Base-by-base conservation (phyloP, 805 yeast genomes). In the Yamadazyma tumulicola region DNA sequence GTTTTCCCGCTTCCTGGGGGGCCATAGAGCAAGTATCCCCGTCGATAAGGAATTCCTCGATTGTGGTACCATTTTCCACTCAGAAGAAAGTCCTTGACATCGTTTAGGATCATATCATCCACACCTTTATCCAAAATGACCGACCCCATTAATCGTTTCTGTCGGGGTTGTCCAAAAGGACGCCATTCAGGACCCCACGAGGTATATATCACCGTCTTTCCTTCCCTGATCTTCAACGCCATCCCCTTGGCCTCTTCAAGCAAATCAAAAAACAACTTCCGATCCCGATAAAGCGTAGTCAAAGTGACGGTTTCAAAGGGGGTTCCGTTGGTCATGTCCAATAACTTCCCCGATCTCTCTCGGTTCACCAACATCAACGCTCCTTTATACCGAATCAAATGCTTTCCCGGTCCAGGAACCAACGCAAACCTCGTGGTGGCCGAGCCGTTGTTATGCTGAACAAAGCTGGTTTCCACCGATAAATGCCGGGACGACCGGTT, bases 171-270 rank as follows among this genome's bases (percentile, higher is more conserved):
- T 2, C 98, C 98, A 66, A 93, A 93, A 4, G 95, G 95, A 51
- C 97, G 72, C 98, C 98, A 93, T 53, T 93, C 98, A 19, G 96
- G 96, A 1, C 97, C 98, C 86, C 93, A 91, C 8, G 96, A 84
- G 4, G 96, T 86, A 57, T 76, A 93, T 4, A 93, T 64, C 6
- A 93, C 97, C 0, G 97, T 93, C 53, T 88, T 91, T 6, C 98
- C 97, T 53, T 87, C 95, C 40, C 84, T 81, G 19, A 81, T 72
- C 48, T 77, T 77, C 53, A 88, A 69, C 0, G 97, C 97, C 64
- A 86, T 61, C 24, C 68, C 61, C 49, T 89, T 86, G 3, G 97
- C 97, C 50, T 93, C 97, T 12, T 70, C 72, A 35, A 93, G 67
- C 41, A 93, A 65, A 6, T 82, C 79, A 19, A 70, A 66, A 49